Percentiles rank a stretch among this genome's conserved stretches.
phyloP scores from a whole-genome alignment of 768 basidiomycete genomes.

The Hortiboletus campestris region DNA sequence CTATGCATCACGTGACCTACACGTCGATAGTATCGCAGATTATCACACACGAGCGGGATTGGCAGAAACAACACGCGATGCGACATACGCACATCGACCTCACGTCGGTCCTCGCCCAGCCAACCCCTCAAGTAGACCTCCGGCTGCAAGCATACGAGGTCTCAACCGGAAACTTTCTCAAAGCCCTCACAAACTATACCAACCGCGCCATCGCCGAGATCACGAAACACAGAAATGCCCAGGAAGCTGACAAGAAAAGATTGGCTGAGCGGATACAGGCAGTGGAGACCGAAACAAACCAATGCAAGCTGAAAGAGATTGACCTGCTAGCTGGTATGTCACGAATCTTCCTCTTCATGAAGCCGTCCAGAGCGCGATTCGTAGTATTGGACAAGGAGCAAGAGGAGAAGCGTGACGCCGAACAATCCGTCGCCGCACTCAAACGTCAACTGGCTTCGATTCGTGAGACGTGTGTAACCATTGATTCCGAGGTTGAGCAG shows the following conservation, averaged over 20 bases:
- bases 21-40: background rate
- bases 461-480: constrained; percentile 53
- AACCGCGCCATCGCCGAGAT: constrained; percentile 68
- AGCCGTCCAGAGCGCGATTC: background rate
- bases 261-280: constrained; percentile 58
- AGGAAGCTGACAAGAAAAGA: constrained; percentile 61
- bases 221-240: constrained; percentile 59
- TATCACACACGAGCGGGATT: background rate
- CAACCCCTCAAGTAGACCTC: constrained; percentile 63
- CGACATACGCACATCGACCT: constrained; percentile 59
- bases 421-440: constrained; percentile 55
- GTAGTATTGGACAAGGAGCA: constrained; percentile 67
- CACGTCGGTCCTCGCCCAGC: constrained; percentile 49
- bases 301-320: constrained; percentile 77
- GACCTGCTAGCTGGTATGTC: constrained; percentile 72
- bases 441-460: constrained; percentile 66
- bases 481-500: constrained; percentile 73
- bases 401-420: constrained; percentile 70
- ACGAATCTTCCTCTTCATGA: background rate
- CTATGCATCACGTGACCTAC: constrained; percentile 24
- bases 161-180: constrained; percentile 70
- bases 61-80: constrained; percentile 10
- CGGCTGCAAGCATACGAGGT: constrained; percentile 57
- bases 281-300: constrained; percentile 66
- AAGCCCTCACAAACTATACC: constrained; percentile 71